Conservation (phyloP, 2,329 filamentous ascomycete genomes). For the Botrytis aclada region DNA sequence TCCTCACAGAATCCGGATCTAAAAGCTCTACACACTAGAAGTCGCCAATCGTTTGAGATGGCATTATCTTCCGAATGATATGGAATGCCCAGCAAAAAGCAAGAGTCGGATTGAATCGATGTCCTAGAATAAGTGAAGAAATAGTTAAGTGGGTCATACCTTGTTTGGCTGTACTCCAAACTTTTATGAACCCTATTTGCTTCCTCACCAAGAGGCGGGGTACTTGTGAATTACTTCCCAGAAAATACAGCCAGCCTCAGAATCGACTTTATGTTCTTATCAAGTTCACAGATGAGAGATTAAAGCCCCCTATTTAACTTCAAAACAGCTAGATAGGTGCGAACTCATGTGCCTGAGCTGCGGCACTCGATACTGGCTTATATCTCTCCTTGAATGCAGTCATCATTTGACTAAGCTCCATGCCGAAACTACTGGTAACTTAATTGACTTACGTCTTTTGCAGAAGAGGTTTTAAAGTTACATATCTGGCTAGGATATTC, state of each 20-base stretch:
- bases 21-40: not conserved
- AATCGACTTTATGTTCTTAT: not conserved
- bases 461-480: not conserved
- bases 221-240: too few relatives aligned
- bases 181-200: not conserved
- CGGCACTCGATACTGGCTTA: not conserved
- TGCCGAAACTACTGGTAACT: not conserved
- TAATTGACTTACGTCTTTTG: not conserved
- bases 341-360: not conserved
- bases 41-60: not conserved
- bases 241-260: not conserved
- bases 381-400: not conserved
- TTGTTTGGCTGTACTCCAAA: not conserved
- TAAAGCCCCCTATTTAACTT: not conserved
- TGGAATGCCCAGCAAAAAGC: too few relatives aligned
- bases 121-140: not conserved
- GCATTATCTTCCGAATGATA: not conserved
- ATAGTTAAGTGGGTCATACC: not conserved
- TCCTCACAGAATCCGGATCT: not conserved
- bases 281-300: not conserved
- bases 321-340: not conserved
- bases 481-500: not conserved
- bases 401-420: constrained; percentile 1
- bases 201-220: not conserved
- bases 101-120: not conserved